Evolutionary conservation across 2,329 filamentous ascomycete species (phyloP), one percentile per base, ranked within the genome.

Genomic region (Ascocoryne sarcoides): DNA sequence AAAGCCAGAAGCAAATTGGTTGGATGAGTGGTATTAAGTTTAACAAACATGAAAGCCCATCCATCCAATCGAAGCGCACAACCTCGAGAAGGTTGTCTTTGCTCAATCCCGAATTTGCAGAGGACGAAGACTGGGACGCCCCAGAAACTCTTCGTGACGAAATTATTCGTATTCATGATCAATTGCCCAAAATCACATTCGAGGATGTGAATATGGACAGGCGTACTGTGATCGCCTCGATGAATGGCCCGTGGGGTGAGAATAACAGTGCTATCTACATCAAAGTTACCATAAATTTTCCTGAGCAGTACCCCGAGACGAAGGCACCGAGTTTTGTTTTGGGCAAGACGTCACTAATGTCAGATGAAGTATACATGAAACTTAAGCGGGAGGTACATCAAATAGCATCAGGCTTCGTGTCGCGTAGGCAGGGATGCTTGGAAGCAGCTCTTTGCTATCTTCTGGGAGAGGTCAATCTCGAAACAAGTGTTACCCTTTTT

Each of bases 1-100:
- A 56, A 33, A 61, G 50, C 19, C 76, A 79, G 48, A 75, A 52
- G 16, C 76, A 81, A 47, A 76, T 82, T 40, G 75, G 73, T 10
- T 82, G 78, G 78, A 81, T 82, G 73, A 79, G 76, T 53, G 77
- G 78, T 4, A 77, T 82, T 44, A 78, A 71, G 21, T 76, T 80
- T 65, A 76, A 69, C 10, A 58, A 55, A 32, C 51, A 47, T 30
- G 49, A 56, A 4, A 50, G 45, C 33, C 29, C 39, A 4, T 36
- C 40, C n/a, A 32, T 34, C 3, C 39, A 39, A 10, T 46, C 44
- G 16, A 53, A 54, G 32, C 45, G 49, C 20, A 40, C 48, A 16
- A 21, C 39, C n/a, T 52, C 53, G 5, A 54, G 57, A 37, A 47
- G 54, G 10, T 42, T 58, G 15, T 60, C 56, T 17, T 47, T 57